Base-by-base conservation (phyloP, 2,329 filamentous ascomycete species). In the Lithohypha guttulata region DNA sequence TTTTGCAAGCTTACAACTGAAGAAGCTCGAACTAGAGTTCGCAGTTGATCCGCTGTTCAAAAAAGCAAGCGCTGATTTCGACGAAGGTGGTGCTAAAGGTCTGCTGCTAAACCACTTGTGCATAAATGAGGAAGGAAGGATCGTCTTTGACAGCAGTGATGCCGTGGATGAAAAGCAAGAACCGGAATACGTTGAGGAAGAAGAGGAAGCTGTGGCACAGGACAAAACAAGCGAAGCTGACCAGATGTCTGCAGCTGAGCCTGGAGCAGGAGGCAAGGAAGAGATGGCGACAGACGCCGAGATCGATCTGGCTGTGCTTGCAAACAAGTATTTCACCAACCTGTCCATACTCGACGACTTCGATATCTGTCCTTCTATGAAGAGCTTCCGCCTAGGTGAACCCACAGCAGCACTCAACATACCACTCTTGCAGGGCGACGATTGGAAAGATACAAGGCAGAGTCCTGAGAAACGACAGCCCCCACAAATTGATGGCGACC, bases 21-120 rank as follows among this genome's bases (percentile, higher is more conserved):
- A 98, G 63, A 98, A 96, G 61, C 87, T 98, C 54, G 91, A 98
- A 53, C 72, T 96, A 30, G 91, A 98, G 55, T 95, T 98, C 50
- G 79, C 87, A 0, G 89, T 98, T 4, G 91, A 98, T 55, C 91
- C 91, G 2, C 65, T 98, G n/a, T 98, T 98, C 73, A 98, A 98
- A 57, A 98, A 98, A 57, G 89, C 89, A 1, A 93, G 89, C 4
- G 91, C 91, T 29, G 91, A 98, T 64, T 98, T 98, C 50, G 91
- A 98, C 56, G 91, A 98, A 64, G 91, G 91, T 14, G 91, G 91
- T 41, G 91, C 91, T 41, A 98, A 96, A 61, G 91, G 91, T 14
- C 69, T 98, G 28, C 70, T 98, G 14, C 71, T 98, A 21, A 98
- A 98, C 55, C 89, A 98, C 60, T 70, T 98, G n/a, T 84, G 89